Percentiles rank a stretch among this genome's conserved stretches.
Evolutionary conservation across 208 protist species (phyloP).

Genomic region (Herpetomonas tarakana): DNA sequence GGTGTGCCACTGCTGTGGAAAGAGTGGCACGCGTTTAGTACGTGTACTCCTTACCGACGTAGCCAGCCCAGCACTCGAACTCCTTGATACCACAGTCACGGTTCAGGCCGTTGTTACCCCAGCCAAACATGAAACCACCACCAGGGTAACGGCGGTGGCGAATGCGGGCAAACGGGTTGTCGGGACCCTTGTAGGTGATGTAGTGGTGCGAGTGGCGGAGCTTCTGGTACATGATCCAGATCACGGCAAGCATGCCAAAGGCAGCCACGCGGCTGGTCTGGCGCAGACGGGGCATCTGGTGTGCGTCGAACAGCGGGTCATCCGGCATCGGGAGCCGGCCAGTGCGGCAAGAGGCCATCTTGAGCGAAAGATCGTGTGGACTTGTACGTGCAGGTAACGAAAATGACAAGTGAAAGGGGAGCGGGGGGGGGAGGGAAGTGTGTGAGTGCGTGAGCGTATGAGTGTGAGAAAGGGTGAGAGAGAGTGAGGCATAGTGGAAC

Average conservation of each 20-base stretch:
- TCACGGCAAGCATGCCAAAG: slow-evolving; percentile 54
- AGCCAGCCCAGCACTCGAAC: slow-evolving; percentile 88
- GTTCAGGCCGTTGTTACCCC: slow-evolving; percentile 91
- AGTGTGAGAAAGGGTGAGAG: too few species aligned
- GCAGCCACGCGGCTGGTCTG: slow-evolving; percentile 59
- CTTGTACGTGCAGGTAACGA: too few species aligned
- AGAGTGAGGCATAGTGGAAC: too few species aligned
- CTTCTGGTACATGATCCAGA: slow-evolving; percentile 85
- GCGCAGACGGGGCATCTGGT: slow-evolving; percentile 45
- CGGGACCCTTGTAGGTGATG: slow-evolving; percentile 79
- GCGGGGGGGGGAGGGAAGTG: too few species aligned
- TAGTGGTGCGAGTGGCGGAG: slow-evolving; percentile 74
- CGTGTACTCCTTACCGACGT: slow-evolving; percentile 85
- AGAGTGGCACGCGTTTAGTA: slow-evolving; percentile 59
- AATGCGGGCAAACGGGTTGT: slow-evolving; percentile 80
- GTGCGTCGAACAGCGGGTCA: slow-evolving; percentile 69
- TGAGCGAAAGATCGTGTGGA: slow-evolving; percentile 5
- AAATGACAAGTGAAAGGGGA: too few species aligned
- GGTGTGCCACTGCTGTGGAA: too few species aligned
- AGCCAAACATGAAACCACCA: slow-evolving; percentile 77
- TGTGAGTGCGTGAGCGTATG: too few species aligned
- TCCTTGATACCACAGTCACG: slow-evolving; percentile 84
- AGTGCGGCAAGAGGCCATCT: slow-evolving; percentile 70
- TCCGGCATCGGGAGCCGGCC: slow-evolving; percentile 79
- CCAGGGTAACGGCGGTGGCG: slow-evolving; percentile 74